Evolutionary conservation across 2,329 filamentous ascomycete species (phyloP).

Genomic region (Fusarium chaquense): DNA sequence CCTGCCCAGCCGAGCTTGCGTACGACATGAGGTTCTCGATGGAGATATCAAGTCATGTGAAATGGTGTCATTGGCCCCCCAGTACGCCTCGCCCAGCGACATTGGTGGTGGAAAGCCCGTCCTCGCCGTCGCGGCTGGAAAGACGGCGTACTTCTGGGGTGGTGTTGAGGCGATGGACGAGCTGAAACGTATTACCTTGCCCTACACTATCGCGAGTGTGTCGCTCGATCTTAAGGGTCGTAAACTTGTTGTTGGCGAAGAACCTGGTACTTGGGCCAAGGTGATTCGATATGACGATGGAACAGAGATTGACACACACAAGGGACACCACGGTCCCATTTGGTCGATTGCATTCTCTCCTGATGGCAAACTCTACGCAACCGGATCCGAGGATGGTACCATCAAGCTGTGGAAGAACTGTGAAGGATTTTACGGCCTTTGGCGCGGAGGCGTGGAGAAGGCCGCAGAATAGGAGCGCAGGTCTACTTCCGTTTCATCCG

Average conservation of each 20-base stretch:
- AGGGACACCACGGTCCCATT: conserved; percentile 96
- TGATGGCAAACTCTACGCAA: conserved; percentile 95
- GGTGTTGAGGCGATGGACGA: conserved; percentile 75
- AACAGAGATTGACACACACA: conserved; percentile 89
- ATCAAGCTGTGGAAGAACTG: conserved; percentile 91
- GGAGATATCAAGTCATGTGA: conserved; percentile 93
- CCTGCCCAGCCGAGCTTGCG: conserved; percentile 78
- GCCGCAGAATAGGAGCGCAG: conserved; percentile 54
- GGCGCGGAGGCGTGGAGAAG: conserved; percentile 64
- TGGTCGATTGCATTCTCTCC: conserved; percentile 97
- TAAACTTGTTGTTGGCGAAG: conserved; percentile 90
- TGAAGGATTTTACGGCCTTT: conserved; percentile 73
- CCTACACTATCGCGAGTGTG: conserved; percentile 90
- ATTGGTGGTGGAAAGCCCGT: conserved; percentile 77
- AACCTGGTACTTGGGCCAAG: conserved; percentile 95
- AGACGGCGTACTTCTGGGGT: conserved; percentile 92
- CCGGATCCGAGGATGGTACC: conserved; percentile 95
- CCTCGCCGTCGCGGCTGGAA: conserved; percentile 92
- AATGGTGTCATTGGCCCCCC: conserved; percentile 75
- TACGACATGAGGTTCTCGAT: conserved; percentile 82
- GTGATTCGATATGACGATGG: conserved; percentile 91
- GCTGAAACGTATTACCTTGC: conserved; percentile 83
- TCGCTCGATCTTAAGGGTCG: conserved; percentile 84
- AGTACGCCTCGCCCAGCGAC: conserved; percentile 69
- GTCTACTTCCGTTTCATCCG: conserved; percentile 29